Percentiles rank a stretch among this genome's conserved stretches.
Evolutionary conservation across 257 asterid species (phyloP).

Genomic region (Anisodus acutangulus): DNA sequence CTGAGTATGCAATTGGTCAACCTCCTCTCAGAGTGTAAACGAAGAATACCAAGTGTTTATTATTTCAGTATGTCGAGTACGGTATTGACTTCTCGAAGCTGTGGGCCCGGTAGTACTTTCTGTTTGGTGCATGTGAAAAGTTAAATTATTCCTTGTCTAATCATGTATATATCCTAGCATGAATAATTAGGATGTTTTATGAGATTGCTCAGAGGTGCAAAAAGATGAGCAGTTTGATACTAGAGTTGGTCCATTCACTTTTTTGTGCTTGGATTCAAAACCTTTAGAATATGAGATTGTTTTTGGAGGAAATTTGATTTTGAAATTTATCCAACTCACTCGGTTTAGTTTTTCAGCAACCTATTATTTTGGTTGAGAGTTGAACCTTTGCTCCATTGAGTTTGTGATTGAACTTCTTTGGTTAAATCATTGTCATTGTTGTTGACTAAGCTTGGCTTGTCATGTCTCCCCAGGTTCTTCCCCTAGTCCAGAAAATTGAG

Average conservation of each 20-base stretch:
- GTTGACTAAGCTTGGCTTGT: constrained; percentile 23
- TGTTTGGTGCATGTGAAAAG: constrained; percentile 22
- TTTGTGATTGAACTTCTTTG: constrained; percentile 13
- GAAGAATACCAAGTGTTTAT: constrained; percentile 1
- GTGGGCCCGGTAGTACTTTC: not conserved
- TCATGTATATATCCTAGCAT: constrained; percentile 22
- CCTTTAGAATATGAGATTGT: not conserved
- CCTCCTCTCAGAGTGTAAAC: not conserved
- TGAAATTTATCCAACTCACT: not conserved
- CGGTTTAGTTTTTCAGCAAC: not conserved
- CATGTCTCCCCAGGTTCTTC: constrained; percentile 60
- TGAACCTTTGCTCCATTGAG: not conserved
- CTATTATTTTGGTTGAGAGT: constrained; percentile 22
- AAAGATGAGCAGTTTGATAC: not conserved
- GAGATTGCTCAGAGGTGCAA: not conserved
- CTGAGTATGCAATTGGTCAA: not conserved
- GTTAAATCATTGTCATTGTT: constrained; percentile 20
- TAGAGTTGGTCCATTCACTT: constrained; percentile 17
- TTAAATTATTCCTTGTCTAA: not conserved
- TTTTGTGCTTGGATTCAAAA: constrained; percentile 10
- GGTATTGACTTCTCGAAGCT: not conserved
- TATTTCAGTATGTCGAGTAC: not conserved
- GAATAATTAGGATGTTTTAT: constrained; percentile 1
- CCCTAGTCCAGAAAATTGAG: constrained; percentile 42
- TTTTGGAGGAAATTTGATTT: constrained; percentile 3